phyloP scores from a whole-genome alignment of 2,329 filamentous ascomycete species.

The Trichoderma semiorbis region DNA sequence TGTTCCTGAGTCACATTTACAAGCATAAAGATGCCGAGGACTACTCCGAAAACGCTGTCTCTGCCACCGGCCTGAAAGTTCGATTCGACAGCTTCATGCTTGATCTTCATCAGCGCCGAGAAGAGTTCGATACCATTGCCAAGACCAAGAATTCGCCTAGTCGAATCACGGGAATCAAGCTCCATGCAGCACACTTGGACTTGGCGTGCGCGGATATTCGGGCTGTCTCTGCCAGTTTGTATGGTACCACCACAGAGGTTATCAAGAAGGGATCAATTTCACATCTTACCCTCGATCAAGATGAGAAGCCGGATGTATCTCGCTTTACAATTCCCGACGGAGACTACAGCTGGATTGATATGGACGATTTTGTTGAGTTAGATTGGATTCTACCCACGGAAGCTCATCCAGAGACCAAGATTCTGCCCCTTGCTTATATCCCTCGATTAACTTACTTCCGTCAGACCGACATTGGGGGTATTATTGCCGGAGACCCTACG shows the following conservation, averaged over 20 bases:
- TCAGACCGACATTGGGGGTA: slow-evolving; percentile 85
- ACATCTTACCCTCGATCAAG: slow-evolving; percentile 50
- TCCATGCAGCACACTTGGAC: slow-evolving; percentile 91
- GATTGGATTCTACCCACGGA: slow-evolving; percentile 94
- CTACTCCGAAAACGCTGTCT: slow-evolving; percentile 70
- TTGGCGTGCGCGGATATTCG: slow-evolving; percentile 87
- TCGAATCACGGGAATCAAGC: slow-evolving; percentile 88
- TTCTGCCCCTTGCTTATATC: slow-evolving; percentile 84
- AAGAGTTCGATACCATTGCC: slow-evolving; percentile 82
- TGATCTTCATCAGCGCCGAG: slow-evolving; percentile 88
- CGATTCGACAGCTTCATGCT: slow-evolving; percentile 96
- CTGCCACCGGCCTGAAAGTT: slow-evolving; percentile 93
- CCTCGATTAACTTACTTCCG: slow-evolving; percentile 97
- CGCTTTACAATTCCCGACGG: slow-evolving; percentile 94
- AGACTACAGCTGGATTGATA: slow-evolving; percentile 95
- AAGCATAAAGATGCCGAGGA: slow-evolving; percentile 97
- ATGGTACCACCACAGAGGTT: slow-evolving; percentile 73
- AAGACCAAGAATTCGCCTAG: slow-evolving; percentile 72
- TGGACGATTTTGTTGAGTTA: slow-evolving; percentile 98
- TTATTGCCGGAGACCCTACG: slow-evolving; percentile 74
- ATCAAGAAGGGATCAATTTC: slow-evolving; percentile 59
- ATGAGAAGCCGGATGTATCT: slow-evolving; percentile 68
- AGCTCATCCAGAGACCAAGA: slow-evolving; percentile 88
- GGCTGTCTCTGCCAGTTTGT: slow-evolving; percentile 87
- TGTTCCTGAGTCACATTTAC: slow-evolving; percentile 96